These are phyloP conservation scores for Fusarium verrucosum DNA, from an alignment of 2,329 filamentous ascomycete species.

Conservation along the genomic window DNA sequence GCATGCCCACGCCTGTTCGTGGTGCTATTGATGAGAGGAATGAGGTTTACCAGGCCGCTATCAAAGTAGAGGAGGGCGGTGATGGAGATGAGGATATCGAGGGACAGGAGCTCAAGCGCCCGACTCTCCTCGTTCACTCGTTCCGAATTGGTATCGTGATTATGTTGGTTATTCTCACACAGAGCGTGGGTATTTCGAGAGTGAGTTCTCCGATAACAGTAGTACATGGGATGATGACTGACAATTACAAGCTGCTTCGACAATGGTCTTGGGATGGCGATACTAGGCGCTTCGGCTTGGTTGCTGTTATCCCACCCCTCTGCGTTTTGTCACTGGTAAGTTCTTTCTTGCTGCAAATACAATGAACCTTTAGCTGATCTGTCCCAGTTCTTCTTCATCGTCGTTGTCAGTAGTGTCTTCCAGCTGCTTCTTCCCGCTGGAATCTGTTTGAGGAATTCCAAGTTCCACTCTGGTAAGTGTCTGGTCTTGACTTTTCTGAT, in stretches of 20 bases:
- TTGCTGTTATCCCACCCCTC: slow-evolving; percentile 33
- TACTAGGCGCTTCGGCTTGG: slow-evolving; percentile 29
- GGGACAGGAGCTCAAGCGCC: slow-evolving; percentile 30
- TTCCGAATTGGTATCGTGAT: slow-evolving; percentile 42
- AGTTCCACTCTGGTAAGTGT: slow-evolving; percentile 41
- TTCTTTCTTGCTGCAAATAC: fast-evolving
- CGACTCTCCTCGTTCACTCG: slow-evolving; percentile 37
- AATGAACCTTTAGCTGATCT: background rate
- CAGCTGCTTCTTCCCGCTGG: slow-evolving; percentile 40
- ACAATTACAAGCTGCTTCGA: slow-evolving; percentile 6
- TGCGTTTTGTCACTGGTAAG: slow-evolving; percentile 31
- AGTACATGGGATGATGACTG: fast-evolving
- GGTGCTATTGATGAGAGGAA: slow-evolving; percentile 43
- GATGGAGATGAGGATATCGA: slow-evolving; percentile 37
- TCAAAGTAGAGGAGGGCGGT: slow-evolving; percentile 43
- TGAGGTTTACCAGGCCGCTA: slow-evolving; percentile 38
- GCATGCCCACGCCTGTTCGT: slow-evolving; percentile 32
- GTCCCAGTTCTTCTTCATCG: slow-evolving; percentile 42
- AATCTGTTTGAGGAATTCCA: slow-evolving; percentile 41
- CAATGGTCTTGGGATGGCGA: slow-evolving; percentile 40
- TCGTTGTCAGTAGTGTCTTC: slow-evolving; percentile 39
- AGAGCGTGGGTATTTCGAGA: slow-evolving; percentile 40
- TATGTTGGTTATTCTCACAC: slow-evolving; percentile 41
- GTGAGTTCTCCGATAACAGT: background rate
- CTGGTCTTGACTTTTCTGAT: fast-evolving